phyloP scores from a whole-genome alignment of 2,329 filamentous ascomycete genomes.

The Sordariomycetes sp. region DNA sequence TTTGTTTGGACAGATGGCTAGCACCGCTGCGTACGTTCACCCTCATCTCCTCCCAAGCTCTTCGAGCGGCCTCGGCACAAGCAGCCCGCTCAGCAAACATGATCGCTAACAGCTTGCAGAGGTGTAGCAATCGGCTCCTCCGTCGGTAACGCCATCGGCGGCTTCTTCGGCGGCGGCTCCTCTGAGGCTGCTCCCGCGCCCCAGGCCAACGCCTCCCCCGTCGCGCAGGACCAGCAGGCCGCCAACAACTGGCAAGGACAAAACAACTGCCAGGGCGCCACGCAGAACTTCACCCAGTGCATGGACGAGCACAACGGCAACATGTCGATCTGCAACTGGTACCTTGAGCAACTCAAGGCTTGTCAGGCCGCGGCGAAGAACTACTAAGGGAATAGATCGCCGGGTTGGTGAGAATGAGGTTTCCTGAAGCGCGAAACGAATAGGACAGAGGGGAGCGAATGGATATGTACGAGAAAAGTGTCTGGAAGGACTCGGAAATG shows the following conservation, averaged over 20 bases:
- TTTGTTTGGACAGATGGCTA: slow-evolving; percentile 93
- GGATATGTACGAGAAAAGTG: background rate
- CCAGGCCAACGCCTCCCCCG: slow-evolving; percentile 33
- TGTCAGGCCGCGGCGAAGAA: slow-evolving; percentile 70
- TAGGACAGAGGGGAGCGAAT: background rate
- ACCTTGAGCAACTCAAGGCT: slow-evolving; percentile 91
- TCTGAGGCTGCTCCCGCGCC: slow-evolving; percentile 40
- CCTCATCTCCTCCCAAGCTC: background rate
- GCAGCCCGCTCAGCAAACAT: background rate
- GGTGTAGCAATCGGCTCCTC: slow-evolving; percentile 95
- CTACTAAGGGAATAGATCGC: slow-evolving; percentile 40
- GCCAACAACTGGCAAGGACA: slow-evolving; percentile 40
- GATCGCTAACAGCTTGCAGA: slow-evolving; percentile 34
- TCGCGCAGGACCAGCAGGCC: slow-evolving; percentile 34
- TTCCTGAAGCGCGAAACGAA: too few relatives aligned
- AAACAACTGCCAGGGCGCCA: slow-evolving; percentile 69
- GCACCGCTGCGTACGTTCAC: slow-evolving; percentile 88
- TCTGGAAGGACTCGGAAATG: background rate
- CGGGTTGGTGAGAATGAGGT: background rate
- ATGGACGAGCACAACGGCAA: slow-evolving; percentile 93
- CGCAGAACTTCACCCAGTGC: slow-evolving; percentile 84
- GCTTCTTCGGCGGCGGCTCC: slow-evolving; percentile 71
- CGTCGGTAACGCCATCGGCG: slow-evolving; percentile 89
- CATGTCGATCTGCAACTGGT: slow-evolving; percentile 96
- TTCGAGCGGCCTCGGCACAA: background rate